Evolutionary conservation across 1,284 basidiomycete genomes (phyloP), one percentile per base, ranked within the genome.

Genomic region (Cerioporus squamosus): DNA sequence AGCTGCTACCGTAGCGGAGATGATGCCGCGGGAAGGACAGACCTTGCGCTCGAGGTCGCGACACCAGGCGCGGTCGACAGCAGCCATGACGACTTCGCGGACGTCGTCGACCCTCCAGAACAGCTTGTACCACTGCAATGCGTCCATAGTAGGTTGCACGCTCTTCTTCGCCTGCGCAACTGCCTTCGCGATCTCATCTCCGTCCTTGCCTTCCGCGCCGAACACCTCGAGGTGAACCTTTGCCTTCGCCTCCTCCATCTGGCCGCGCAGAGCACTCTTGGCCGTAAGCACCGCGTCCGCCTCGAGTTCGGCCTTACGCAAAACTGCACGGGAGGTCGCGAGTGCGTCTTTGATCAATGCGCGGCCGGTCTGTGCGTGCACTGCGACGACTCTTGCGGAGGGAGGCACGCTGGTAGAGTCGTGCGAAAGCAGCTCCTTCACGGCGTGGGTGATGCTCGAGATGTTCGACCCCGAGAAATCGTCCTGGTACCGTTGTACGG

Each of bases 71-170:
- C 74, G 74, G 42, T 81, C 76, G 9, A 91, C 72, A 39, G 85
- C 82, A 14, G 77, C 66, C 1, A 74, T 77, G 9, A 95, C 72
- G 29, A 86, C 79, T 36, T 76, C 72, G 9, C 80, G 84, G 18
- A 93, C 81, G 60, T 93, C 92, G 68, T 95, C 93, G 1, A 91
- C 84, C 8, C 82, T 75, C 78, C 81, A 83, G 7, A 89, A 66
- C 67, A 89, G 80, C 60, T 79, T 83, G 81, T 87, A 87, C 85
- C 88, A 92, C 9, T 80, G 83, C 61, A 93, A 72, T 5, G 74
- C 73, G 50, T 80, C 75, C 70, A 93, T 78, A 0, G 85, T 76
- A 2, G 69, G 55, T 60, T 77, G 75, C 60, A 94, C 78, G n/a
- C 81, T 77, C 49, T 73, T 75, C 55, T 77, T 74, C 1, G 85